Conservation (phyloP, 306 rosid genomes). For the Nissolia schottii region DNA sequence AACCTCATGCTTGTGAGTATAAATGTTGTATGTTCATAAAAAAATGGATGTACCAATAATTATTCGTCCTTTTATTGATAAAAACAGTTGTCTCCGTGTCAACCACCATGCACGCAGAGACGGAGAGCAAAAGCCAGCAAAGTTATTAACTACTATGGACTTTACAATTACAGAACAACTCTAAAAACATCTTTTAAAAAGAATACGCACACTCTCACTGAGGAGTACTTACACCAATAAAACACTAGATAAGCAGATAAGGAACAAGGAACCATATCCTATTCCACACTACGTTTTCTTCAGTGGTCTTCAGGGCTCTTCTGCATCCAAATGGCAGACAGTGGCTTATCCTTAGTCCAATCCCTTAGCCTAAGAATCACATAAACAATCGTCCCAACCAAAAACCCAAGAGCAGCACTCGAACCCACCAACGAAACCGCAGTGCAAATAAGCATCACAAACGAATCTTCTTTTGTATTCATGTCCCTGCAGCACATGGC, state of each 20-base stretch:
- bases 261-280: background rate
- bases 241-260: background rate
- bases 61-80: background rate
- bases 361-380: constrained; percentile 21
- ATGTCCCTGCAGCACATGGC: constrained; percentile 33
- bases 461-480: constrained; percentile 27
- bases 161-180: background rate
- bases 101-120: background rate
- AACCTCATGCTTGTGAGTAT: too few relatives aligned
- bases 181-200: background rate
- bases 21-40: too few relatives aligned
- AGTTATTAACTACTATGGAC: background rate
- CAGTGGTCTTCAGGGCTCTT: background rate
- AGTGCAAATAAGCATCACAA: constrained; percentile 25
- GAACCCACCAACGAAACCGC: constrained; percentile 33
- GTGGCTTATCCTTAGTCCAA: constrained; percentile 24
- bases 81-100: too few relatives aligned
- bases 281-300: background rate
- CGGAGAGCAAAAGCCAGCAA: background rate
- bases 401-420: constrained; percentile 37
- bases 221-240: background rate
- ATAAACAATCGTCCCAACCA: constrained; percentile 21
- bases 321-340: constrained; percentile 27
- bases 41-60: too few relatives aligned
- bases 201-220: too few relatives aligned